Base-by-base conservation (phyloP, 345 rosid species). In the Turnera subulata region DNA sequence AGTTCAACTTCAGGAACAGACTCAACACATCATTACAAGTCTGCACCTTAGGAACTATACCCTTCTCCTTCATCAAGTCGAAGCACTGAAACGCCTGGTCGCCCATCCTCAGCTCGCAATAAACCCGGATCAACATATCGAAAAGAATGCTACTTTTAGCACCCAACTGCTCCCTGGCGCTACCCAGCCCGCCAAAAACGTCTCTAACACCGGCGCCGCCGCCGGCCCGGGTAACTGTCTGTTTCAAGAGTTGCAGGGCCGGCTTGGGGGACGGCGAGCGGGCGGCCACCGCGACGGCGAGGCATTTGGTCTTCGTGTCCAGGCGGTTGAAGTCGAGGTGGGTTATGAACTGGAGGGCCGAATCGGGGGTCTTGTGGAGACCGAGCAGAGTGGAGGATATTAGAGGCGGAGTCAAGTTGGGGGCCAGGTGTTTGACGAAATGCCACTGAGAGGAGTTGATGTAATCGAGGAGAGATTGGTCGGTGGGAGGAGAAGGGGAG, bases 391-490 rank as follows among this genome's bases (percentile, higher is more conserved):
- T 73, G 58, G 76, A 8, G 50, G 85, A 69, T 39, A 84, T 56
- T 38, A 80, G 62, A 5, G 72, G 62, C 17, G 91, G 68, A 12
- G 74, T 65, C 47, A 89, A 61, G 6, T 69, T 77, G 39, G 60
- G 52, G 4, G 83, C 63, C 50, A 72, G 47, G 9, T 83, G 89
- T 78, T 86, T 65, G 91, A 92, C 56, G 71, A 77, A 68, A 79
- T 86, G 86, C 97, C 96, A 84, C 75, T 78, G 80, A 68, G 86
- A 83, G 63, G 97, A 76, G 32, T 42, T 69, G 40, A 80, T 60
- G 0, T 71, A 79, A 0, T 67, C 42, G 1, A 71, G 37, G 0
- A 88, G 38, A 0, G 1, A 0, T 0, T 52, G 64, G 0, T 58
- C 50, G 4, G 70, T 70, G 45, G 62, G 18, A 19, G 38, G 35